These are phyloP conservation scores for Marasmius fiardii DNA, from an alignment of 1,284 basidiomycete species.

Conservation along the genomic window DNA sequence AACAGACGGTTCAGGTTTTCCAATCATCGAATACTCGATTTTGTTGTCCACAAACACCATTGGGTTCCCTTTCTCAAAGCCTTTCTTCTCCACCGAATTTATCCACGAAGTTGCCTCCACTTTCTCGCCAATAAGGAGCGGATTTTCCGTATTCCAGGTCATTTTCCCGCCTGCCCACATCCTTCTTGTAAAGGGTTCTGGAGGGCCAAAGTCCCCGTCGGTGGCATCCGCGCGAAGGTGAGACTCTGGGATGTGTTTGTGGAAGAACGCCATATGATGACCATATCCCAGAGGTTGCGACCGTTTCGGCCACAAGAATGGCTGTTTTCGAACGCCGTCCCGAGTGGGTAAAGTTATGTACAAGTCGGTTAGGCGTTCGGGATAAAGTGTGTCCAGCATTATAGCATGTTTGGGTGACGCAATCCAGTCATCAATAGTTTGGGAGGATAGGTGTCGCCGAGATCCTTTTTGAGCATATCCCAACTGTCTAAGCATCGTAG, in stretches of 20 bases:
- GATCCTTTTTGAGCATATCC: neutral
- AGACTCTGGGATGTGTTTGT: slow-evolving; percentile 57
- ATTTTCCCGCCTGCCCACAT: slow-evolving; percentile 86
- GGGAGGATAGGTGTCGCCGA: neutral
- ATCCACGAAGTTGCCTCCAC: slow-evolving; percentile 52
- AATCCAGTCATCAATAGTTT: slow-evolving; percentile 50
- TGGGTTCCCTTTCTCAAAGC: slow-evolving; percentile 50
- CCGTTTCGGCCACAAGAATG: slow-evolving; percentile 34
- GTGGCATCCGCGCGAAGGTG: slow-evolving; percentile 69
- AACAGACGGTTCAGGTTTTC: slow-evolving; percentile 42
- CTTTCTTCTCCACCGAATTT: slow-evolving; percentile 61
- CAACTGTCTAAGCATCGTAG: neutral
- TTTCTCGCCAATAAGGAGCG: slow-evolving; percentile 53
- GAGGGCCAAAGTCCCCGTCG: slow-evolving; percentile 68
- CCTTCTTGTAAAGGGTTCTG: slow-evolving; percentile 68
- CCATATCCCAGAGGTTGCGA: slow-evolving; percentile 53
- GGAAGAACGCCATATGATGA: slow-evolving; percentile 76
- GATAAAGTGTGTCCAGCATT: slow-evolving; percentile 42
- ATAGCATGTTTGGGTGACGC: slow-evolving; percentile 36
- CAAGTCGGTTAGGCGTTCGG: slow-evolving; percentile 55
- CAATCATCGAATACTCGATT: slow-evolving; percentile 45
- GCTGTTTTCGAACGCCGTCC: slow-evolving; percentile 43
- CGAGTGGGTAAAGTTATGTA: slow-evolving; percentile 71
- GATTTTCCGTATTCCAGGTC: slow-evolving; percentile 50
- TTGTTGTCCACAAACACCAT: slow-evolving; percentile 80